phyloP scores from a whole-genome alignment of 2,329 filamentous ascomycete genomes.

The Cladosporium sp. region DNA sequence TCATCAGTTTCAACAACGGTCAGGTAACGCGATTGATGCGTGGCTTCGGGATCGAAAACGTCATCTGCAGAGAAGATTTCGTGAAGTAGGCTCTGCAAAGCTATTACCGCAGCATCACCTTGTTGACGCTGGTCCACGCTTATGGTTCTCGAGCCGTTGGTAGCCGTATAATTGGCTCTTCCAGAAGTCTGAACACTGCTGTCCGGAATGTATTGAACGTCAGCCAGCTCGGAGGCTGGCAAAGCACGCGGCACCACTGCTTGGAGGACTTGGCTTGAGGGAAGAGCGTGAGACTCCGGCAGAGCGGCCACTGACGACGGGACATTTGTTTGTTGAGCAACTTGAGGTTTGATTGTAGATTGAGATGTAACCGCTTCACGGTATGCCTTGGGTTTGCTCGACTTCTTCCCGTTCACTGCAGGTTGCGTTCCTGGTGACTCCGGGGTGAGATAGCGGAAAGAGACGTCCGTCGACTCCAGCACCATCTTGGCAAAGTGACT shows the following conservation, averaged over 20 bases:
- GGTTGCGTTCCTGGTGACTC: slow-evolving; percentile 20
- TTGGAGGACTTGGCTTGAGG: slow-evolving; percentile 5
- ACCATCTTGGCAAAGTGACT: slow-evolving; percentile 55
- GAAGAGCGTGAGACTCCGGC: not conserved
- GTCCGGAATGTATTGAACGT: slow-evolving; percentile 25
- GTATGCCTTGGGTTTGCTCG: not conserved
- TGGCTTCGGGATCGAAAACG: slow-evolving; percentile 55
- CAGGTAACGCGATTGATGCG: slow-evolving; percentile 19
- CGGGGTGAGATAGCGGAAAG: slow-evolving; percentile 32
- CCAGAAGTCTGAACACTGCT: not conserved
- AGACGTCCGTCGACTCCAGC: slow-evolving; percentile 38
- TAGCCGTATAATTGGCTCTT: not conserved
- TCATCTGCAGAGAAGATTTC: slow-evolving; percentile 76
- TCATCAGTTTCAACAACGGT: slow-evolving; percentile 38
- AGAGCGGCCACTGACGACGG: not conserved
- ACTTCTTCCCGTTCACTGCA: slow-evolving; percentile 5
- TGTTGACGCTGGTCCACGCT: slow-evolving; percentile 72
- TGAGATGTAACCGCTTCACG: not conserved
- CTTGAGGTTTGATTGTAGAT: not conserved
- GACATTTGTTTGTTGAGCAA: not conserved
- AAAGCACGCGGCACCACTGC: slow-evolving; percentile 23
- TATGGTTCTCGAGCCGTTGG: not conserved
- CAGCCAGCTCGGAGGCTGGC: slow-evolving; percentile 30
- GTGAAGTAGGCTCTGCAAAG: slow-evolving; percentile 65
- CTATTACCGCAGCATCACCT: slow-evolving; percentile 67